Base-by-base conservation (phyloP, 78 protist species). In the Chrysochromulina parva region DNA sequence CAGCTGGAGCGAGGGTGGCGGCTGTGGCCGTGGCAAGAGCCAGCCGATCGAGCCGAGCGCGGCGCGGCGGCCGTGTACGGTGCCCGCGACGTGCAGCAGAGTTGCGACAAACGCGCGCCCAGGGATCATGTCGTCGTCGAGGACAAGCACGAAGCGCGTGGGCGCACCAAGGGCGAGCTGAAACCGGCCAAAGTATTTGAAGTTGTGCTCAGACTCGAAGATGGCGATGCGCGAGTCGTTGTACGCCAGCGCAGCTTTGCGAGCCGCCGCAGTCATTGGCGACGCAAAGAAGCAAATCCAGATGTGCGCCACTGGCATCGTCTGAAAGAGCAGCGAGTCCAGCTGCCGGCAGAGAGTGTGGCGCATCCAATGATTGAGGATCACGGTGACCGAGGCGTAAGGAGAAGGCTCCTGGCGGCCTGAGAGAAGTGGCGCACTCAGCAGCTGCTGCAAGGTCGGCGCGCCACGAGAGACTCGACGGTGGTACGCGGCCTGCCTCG, bases 41-140 rank as follows among this genome's bases (percentile, higher is more conserved):
- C 86, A 78, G 48, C 86, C 86, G 16, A 78, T 78, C 50, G 86
- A 78, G 50, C 86, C 86, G 19, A 78, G 86, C 16, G 53, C 47
- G 19, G 38, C 53, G 62, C 60, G 86, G 19, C 3, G 4, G 28
- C 7, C 59, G 52, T 5, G 57, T 10, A 11, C 52, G 52, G 58
- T 7, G 57, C 14, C 26, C 58, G 84, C 53, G 26, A 17, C 58
- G 84, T 19, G 84, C 26, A 74, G 24, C 58, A 74, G 54, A 24
- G 5, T 19, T 28, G 47, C 58, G 57, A 78, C 3, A 62, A 10
- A 53, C 1, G 19, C 3, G 24, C 2, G 5, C 3, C 86, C 86
- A 0, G 86, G 86, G 86, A 78, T 53, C 62, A 78, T 53, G 60
- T 78, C 86, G 60, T 78, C 86, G 47, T 78, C 86, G 86, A 78